A percentile compares a stretch with the other conserved stretches of the same genome.
phyloP scores from a whole-genome alignment of 2,329 filamentous ascomycete genomes.

The Zymoseptoria passerinii region DNA sequence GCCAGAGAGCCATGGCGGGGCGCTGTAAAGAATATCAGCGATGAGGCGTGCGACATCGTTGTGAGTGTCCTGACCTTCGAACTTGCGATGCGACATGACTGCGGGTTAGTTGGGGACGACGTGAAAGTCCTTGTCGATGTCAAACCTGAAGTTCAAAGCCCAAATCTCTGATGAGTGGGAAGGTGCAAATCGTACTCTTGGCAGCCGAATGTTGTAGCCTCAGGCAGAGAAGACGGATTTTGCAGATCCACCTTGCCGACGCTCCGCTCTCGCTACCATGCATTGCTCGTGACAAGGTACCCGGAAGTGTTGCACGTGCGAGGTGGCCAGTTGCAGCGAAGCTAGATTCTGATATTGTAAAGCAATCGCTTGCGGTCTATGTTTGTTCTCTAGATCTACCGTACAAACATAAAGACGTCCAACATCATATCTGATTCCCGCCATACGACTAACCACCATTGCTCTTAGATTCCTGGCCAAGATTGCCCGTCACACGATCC shows the following conservation, averaged over 20 bases:
- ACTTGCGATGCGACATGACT: not conserved
- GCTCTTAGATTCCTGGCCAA: constrained; percentile 1
- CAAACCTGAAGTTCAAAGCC: not conserved
- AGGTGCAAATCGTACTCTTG: not conserved
- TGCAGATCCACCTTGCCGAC: not conserved
- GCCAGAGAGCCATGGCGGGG: constrained; percentile 78
- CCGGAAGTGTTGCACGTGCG: not conserved
- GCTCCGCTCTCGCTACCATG: too few relatives aligned
- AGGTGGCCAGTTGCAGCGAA: not conserved
- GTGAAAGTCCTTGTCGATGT: not conserved
- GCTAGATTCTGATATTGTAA: not conserved
- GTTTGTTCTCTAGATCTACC: not conserved
- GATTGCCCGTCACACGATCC: constrained; percentile 35
- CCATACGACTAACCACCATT: not conserved
- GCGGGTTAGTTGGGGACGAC: not conserved
- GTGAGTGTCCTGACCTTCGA: not conserved
- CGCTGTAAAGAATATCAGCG: constrained; percentile 69
- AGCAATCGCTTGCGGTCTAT: not conserved
- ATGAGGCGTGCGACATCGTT: constrained; percentile 30
- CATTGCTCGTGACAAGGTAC: too few relatives aligned
- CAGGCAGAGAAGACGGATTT: not conserved
- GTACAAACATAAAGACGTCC: not conserved
- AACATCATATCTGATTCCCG: not conserved
- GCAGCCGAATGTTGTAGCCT: not conserved
- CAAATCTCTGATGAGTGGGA: not conserved